Base-by-base conservation (phyloP, 805 yeast genomes). In the Ogataea kodamae region DNA sequence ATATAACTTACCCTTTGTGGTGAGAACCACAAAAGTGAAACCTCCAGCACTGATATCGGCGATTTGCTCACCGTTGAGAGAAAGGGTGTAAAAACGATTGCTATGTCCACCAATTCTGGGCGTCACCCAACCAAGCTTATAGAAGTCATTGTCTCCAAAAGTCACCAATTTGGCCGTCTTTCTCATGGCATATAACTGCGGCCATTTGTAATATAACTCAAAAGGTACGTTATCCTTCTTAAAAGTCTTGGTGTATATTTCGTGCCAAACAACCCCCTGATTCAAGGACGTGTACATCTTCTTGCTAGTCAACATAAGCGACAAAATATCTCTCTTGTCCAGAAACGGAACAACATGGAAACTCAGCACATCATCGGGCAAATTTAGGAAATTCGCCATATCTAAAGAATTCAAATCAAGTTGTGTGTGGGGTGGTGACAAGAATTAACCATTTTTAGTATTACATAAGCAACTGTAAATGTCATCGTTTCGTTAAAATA, bases 41-140 rank as follows among this genome's bases (percentile, higher is more conserved):
- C 90, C 90, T 18, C 82, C 82, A 6, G 78, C 76, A 15, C 72
- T 62, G 1, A 81, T 60, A 43, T 74, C 79, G 1, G 67, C 49
- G 2, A 72, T 52, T 3, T 59, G 43, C 15, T 51, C 42, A 3
- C 59, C 50, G 5, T 61, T 54, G 26, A 75, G 57, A 3, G 58
- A 55, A 2, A 48, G 31, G 12, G 32, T 37, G 5, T 40, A 28
- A 1, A 47, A 45, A 19, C 29, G 32, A n/a, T n/a, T n/a, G n/a
- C n/a, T n/a, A n/a, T n/a, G n/a, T n/a, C n/a, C n/a, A 5, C 35
- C 10, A 20, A 48, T 23, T 25, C 51, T 25, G 6, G 37, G 22
- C 6, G 26, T 30, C 1, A 20, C 24, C 28, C 38, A 28, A 5
- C 82, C 83, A 25, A 77, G 50, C 22, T 81, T 52, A 6, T 74